Evolutionary conservation across 2,329 filamentous ascomycete species (phyloP).

Genomic region (Cordyceps farinosa): DNA sequence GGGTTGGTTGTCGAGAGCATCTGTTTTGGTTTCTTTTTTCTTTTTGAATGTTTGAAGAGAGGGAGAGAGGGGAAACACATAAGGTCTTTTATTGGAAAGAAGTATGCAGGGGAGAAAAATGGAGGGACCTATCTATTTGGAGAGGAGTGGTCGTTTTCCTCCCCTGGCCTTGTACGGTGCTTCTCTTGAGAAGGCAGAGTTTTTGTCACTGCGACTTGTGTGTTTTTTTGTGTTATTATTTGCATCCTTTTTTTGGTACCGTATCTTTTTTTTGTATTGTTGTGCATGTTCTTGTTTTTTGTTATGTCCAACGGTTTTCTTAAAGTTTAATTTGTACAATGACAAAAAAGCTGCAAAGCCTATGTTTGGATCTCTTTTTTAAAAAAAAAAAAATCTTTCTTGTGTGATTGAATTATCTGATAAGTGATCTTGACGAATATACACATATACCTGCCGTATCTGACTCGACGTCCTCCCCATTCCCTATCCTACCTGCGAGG

Average conservation of each 20-base stretch:
- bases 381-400: background rate
- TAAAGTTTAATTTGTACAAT: constrained; percentile 16
- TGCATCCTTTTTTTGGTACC: background rate
- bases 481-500: too few species aligned
- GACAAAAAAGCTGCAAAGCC: constrained; percentile 3
- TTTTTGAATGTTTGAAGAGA: background rate
- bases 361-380: background rate
- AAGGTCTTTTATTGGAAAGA: constrained; percentile 8
- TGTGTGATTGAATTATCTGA: background rate
- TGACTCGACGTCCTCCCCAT: too few species aligned
- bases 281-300: background rate
- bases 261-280: constrained; percentile 1
- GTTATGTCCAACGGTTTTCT: constrained; percentile 6
- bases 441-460: background rate
- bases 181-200: background rate
- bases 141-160: background rate
- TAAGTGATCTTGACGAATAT: background rate
- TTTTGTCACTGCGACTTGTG: background rate
- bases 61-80: background rate
- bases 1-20: background rate
- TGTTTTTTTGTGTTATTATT: background rate
- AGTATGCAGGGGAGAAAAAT: background rate
- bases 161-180: background rate
- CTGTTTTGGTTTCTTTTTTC: constrained; percentile 10
- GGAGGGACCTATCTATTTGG: background rate